Evolutionary conservation across 306 rosid genomes (phyloP).

Genomic region (Trifolium dubium): DNA sequence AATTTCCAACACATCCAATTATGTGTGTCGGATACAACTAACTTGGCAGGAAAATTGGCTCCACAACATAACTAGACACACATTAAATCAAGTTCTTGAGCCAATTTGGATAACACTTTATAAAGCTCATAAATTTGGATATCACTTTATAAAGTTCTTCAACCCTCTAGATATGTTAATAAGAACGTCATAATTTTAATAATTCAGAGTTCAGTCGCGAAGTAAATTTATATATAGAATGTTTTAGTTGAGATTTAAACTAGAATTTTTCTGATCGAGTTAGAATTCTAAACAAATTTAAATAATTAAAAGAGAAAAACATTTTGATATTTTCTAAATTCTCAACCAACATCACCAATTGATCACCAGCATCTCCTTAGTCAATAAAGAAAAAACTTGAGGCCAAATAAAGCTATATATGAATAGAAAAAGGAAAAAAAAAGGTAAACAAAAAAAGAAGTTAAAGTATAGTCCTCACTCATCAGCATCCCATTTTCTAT

Average conservation of each 20-base stretch:
- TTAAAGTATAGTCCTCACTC: conserved; percentile 35
- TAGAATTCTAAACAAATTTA: neutral
- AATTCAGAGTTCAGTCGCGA: neutral
- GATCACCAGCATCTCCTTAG: conserved; percentile 45
- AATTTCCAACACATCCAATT: conserved; percentile 11
- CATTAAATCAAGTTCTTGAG: conserved; percentile 32
- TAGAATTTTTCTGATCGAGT: neutral
- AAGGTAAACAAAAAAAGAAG: conserved; percentile 22
- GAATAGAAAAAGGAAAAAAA: conserved; percentile 33
- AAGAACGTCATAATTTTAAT: too few relatives aligned
- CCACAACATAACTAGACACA: conserved; percentile 31
- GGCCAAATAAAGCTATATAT: conserved; percentile 41
- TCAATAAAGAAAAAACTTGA: conserved; percentile 53
- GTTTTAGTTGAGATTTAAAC: neutral
- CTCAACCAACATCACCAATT: conserved; percentile 61
- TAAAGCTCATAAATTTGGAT: conserved; percentile 11
- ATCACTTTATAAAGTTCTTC: too few relatives aligned
- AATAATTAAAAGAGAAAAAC: conserved; percentile 43
- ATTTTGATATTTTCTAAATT: conserved; percentile 59
- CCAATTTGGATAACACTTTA: conserved; percentile 37
- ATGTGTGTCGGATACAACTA: conserved; percentile 36
- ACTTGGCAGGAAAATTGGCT: conserved; percentile 41
- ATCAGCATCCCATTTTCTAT: conserved; percentile 46
- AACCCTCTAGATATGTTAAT: too few relatives aligned
- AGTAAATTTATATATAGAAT: neutral